Conservation (phyloP, 495 filamentous ascomycete genomes). For the Hypoxylon intermedium region DNA sequence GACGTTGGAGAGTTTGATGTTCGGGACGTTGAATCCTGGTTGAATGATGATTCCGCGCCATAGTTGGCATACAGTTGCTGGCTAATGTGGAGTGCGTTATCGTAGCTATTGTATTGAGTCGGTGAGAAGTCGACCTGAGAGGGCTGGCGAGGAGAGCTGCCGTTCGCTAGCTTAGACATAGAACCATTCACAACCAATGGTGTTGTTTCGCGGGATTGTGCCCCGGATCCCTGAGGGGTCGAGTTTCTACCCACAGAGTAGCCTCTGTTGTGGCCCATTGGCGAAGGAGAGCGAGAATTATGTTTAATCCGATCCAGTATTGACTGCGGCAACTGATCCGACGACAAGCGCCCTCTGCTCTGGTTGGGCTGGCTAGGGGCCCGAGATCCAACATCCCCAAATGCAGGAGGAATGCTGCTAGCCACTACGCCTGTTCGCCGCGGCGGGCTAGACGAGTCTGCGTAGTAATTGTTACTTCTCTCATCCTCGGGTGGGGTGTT, state of each 20-base stretch:
- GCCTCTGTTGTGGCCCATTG: conserved; percentile 55
- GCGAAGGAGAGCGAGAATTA: conserved; percentile 63
- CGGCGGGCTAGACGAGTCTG: conserved; percentile 43
- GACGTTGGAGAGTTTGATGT: conserved; percentile 41
- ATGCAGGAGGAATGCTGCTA: conserved; percentile 50
- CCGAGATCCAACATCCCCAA: conserved; percentile 51
- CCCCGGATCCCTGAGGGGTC: conserved; percentile 42
- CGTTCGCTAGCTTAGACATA: conserved; percentile 36
- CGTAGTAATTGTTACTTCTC: conserved; percentile 34
- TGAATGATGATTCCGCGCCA: conserved; percentile 31
- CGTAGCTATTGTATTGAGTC: conserved; percentile 40
- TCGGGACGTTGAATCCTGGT: conserved; percentile 17
- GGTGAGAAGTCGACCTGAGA: conserved; percentile 35
- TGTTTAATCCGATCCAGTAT: conserved; percentile 59
- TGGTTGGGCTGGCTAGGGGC: conserved; percentile 35
- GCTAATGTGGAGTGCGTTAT: conserved; percentile 52
- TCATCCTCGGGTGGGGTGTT: conserved; percentile 53
- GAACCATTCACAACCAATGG: conserved; percentile 59
- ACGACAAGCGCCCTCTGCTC: conserved; percentile 53
- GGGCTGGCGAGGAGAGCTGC: conserved; percentile 35
- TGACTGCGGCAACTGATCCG: conserved; percentile 58
- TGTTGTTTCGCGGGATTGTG: conserved; percentile 41
- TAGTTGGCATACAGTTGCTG: conserved; percentile 39
- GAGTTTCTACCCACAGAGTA: conserved; percentile 53
- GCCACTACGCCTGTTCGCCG: conserved; percentile 44